Percentiles rank a stretch among this genome's conserved stretches.
phyloP scores from a whole-genome alignment of 2,329 filamentous ascomycete genomes.

The Lizonia empirigonia region DNA sequence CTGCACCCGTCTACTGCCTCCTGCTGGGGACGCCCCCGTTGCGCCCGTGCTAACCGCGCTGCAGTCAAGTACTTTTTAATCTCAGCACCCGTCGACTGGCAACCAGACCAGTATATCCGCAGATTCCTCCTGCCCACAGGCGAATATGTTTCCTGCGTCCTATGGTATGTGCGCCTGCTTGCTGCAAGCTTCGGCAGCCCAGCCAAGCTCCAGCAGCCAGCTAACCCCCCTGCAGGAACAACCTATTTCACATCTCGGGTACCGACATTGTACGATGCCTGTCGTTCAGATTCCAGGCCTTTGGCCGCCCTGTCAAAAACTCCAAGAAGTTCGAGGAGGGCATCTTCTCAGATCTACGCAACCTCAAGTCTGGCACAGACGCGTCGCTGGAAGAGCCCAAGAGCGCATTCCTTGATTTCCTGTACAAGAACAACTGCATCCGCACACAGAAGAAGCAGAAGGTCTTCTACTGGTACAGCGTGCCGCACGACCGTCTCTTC shows the following conservation, averaged over 20 bases:
- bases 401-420: slow-evolving; percentile 95
- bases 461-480: slow-evolving; percentile 99
- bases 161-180: slow-evolving; percentile 66
- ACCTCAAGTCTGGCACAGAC: slow-evolving; percentile 97
- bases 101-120: slow-evolving; percentile 93
- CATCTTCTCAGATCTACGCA: slow-evolving; percentile 97
- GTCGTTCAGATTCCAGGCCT: slow-evolving; percentile 97
- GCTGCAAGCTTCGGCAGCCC: background rate
- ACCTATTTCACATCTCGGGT: slow-evolving; percentile 98
- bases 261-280: slow-evolving; percentile 98
- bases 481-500: slow-evolving; percentile 95
- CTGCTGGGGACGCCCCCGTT: slow-evolving; percentile 12
- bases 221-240: slow-evolving; percentile 70
- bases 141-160: slow-evolving; percentile 97
- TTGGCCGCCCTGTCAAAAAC: slow-evolving; percentile 97
- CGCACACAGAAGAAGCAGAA: slow-evolving; percentile 99
- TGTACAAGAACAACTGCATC: slow-evolving; percentile 99
- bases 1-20: slow-evolving; percentile 19
- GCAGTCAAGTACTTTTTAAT: slow-evolving; percentile 99
- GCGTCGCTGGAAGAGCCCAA: slow-evolving; percentile 98
- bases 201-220: background rate
- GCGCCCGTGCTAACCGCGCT: slow-evolving; percentile 37
- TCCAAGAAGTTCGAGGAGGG: slow-evolving; percentile 99
- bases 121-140: slow-evolving; percentile 94
- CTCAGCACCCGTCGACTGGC: slow-evolving; percentile 97